Percentiles rank a stretch among this genome's conserved stretches.
These are phyloP conservation scores for Rosa rugosa DNA, from an alignment of 306 rosid genomes.

Conservation along the genomic window DNA sequence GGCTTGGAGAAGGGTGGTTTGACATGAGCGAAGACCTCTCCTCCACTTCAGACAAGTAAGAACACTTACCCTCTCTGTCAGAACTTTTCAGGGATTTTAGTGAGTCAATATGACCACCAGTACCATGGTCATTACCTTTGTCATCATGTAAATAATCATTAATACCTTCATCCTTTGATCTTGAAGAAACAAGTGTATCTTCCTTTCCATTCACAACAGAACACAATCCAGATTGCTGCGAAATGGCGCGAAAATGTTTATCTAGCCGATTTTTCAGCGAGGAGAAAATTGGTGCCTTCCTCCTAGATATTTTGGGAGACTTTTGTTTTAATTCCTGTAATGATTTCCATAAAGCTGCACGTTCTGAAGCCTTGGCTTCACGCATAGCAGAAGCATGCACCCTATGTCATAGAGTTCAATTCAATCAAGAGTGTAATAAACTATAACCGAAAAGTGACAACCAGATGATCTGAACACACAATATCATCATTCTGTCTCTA, in stretches of 20 bases:
- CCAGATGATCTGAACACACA: background rate
- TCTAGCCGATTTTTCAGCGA: background rate
- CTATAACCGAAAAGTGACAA: background rate
- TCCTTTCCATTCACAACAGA: background rate
- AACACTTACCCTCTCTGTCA: constrained; percentile 65
- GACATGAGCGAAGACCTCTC: constrained; percentile 71
- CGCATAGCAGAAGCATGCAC: constrained; percentile 46
- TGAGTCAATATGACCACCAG: constrained; percentile 27
- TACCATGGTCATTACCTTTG: background rate
- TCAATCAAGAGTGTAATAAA: constrained; percentile 12
- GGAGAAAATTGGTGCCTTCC: constrained; percentile 3
- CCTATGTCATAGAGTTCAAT: constrained; percentile 37
- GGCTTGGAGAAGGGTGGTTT: constrained; percentile 35
- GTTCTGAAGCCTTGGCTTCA: constrained; percentile 50
- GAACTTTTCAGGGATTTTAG: constrained; percentile 34
- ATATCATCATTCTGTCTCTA: background rate
- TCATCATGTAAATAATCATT: constrained; percentile 5
- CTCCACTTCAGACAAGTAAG: constrained; percentile 78
- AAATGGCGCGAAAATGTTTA: background rate
- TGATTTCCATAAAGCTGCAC: constrained; percentile 24
- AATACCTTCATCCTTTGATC: constrained; percentile 1
- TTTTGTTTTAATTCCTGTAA: constrained; percentile 21
- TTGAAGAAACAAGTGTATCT: constrained; percentile 1
- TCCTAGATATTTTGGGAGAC: constrained; percentile 20
- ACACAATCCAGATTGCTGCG: background rate